A percentile compares a stretch with the other conserved stretches of the same genome.
Conservation (phyloP, 257 asterid genomes). For the Penstemon davidsonii region DNA sequence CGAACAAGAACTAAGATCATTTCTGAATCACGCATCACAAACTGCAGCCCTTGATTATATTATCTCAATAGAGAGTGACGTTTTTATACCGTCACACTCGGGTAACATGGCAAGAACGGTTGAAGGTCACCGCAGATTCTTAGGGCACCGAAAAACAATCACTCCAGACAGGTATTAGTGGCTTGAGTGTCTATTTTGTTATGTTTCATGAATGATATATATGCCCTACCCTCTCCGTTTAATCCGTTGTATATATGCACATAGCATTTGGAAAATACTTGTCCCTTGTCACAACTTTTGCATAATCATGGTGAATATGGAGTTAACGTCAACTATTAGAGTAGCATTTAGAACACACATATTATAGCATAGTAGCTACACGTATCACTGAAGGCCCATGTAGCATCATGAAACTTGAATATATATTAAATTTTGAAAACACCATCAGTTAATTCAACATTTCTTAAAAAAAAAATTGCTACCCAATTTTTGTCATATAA, state of each 20-base stretch:
- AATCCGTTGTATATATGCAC: background rate
- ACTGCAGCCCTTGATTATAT: constrained; percentile 93
- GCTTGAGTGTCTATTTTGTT: constrained; percentile 14
- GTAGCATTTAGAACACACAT: background rate
- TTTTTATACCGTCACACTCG: constrained; percentile 84
- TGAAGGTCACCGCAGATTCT: constrained; percentile 93
- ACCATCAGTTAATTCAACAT: background rate
- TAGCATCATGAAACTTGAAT: background rate
- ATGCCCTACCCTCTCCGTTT: background rate
- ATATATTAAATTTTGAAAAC: background rate
- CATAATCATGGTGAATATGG: background rate
- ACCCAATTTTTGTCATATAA: background rate
- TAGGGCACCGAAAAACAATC: constrained; percentile 76
- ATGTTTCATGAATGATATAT: constrained; percentile 9
- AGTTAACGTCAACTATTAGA: background rate
- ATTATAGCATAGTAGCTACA: background rate
- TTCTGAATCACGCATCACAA: constrained; percentile 78
- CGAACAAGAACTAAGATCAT: constrained; percentile 56
- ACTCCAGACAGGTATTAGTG: constrained; percentile 80
- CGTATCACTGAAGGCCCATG: background rate
- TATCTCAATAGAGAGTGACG: constrained; percentile 77
- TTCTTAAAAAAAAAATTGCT: background rate
- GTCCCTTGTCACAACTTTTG: background rate
- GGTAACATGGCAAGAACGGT: constrained; percentile 97
- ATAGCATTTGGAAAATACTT: background rate